phyloP scores from a whole-genome alignment of 352 stramenopile species.

The Plasmopara muralis region DNA sequence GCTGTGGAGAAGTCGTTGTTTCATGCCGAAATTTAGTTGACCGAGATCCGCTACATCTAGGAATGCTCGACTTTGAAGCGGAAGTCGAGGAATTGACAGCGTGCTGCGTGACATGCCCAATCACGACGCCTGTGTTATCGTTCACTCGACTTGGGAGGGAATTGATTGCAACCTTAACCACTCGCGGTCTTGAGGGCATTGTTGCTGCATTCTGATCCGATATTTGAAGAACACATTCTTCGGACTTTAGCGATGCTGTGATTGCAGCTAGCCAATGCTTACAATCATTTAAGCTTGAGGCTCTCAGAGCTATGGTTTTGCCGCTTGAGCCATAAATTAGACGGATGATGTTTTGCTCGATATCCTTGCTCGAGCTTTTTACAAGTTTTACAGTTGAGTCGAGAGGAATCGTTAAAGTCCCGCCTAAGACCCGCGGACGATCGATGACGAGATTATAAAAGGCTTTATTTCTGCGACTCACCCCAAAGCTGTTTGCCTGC shows the following conservation, averaged over 20 bases:
- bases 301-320: conserved; percentile 10
- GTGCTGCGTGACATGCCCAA: neutral
- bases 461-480: neutral
- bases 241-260: neutral
- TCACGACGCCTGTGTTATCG: neutral
- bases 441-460: conserved; percentile 18
- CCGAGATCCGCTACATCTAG: neutral
- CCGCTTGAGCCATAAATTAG: conserved; percentile 6
- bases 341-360: conserved; percentile 12
- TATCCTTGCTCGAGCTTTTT: conserved; percentile 5
- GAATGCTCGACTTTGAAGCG: neutral
- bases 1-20: neutral
- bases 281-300: conserved; percentile 9
- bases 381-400: conserved; percentile 14
- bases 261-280: conserved; percentile 12
- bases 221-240: neutral
- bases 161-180: neutral
- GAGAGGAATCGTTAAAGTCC: conserved; percentile 16
- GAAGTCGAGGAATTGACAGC: neutral
- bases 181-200: neutral
- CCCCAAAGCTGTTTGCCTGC: conserved; percentile 1
- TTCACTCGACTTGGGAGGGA: neutral
- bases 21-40: neutral
- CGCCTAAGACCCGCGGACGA: conserved; percentile 16
- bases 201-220: neutral